Percentiles rank a stretch among this genome's conserved stretches.
These are phyloP conservation scores for Thelonectria olida DNA, from an alignment of 2,329 filamentous ascomycete species.

Conservation along the genomic window DNA sequence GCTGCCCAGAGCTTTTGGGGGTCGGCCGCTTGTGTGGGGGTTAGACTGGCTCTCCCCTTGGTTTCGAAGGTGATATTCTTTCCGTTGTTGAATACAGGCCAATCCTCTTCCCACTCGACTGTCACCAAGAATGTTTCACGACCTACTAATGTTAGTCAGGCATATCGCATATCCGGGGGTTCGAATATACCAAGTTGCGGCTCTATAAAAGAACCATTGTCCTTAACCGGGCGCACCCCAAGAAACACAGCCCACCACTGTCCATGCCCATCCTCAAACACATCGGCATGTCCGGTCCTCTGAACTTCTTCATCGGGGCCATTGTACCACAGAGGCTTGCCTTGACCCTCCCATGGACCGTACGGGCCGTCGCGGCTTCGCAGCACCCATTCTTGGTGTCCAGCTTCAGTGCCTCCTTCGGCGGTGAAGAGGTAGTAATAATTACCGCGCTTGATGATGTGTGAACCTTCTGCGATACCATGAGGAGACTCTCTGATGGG, in stretches of 20 bases:
- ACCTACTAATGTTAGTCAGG: slow-evolving; percentile 25
- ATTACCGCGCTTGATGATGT: slow-evolving; percentile 34
- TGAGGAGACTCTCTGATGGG: slow-evolving; percentile 49
- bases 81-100: slow-evolving; percentile 37
- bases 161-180: accelerated
- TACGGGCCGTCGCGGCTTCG: slow-evolving; percentile 53
- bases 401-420: slow-evolving; percentile 42
- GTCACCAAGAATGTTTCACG: slow-evolving; percentile 39
- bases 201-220: slow-evolving; percentile 24
- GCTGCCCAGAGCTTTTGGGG: slow-evolving; percentile 23
- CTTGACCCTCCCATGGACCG: slow-evolving; percentile 59
- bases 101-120: slow-evolving; percentile 37
- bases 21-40: neutral
- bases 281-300: slow-evolving; percentile 43
- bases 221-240: slow-evolving; percentile 30
- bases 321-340: slow-evolving; percentile 46
- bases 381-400: slow-evolving; percentile 62
- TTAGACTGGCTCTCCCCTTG: slow-evolving; percentile 18
- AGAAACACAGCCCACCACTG: slow-evolving; percentile 38
- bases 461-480: slow-evolving; percentile 54
- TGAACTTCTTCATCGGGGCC: slow-evolving; percentile 58
- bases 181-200: slow-evolving; percentile 32
- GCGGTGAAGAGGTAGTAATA: slow-evolving; percentile 40
- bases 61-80: slow-evolving; percentile 35
- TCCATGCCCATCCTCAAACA: slow-evolving; percentile 35